phyloP scores from a whole-genome alignment of 306 rosid genomes.

The Adenanthera pavonina region DNA sequence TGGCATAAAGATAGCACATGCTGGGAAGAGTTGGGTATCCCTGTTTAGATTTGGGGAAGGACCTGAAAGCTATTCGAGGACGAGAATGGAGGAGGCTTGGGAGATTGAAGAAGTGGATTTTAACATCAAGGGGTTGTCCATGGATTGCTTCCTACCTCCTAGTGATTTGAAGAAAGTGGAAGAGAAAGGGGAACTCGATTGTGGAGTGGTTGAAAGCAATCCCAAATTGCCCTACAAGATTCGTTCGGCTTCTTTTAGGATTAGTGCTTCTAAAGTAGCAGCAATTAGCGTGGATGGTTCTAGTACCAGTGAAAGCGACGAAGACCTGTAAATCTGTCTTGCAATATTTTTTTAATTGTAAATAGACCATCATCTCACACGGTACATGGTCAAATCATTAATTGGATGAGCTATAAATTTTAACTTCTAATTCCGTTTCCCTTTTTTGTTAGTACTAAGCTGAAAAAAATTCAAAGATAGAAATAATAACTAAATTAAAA shows the following conservation, averaged over 20 bases:
- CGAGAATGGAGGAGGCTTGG: constrained; percentile 84
- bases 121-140: constrained; percentile 78
- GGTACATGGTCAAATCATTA: constrained; percentile 17
- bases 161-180: constrained; percentile 75
- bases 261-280: constrained; percentile 68
- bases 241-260: constrained; percentile 59
- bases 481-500: too few relatives aligned
- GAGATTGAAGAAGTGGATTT: constrained; percentile 91
- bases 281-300: constrained; percentile 61
- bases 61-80: constrained; percentile 62
- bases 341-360: too few relatives aligned
- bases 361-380: constrained; percentile 22
- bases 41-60: constrained; percentile 74
- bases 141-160: constrained; percentile 86
- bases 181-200: constrained; percentile 35
- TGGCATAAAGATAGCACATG: constrained; percentile 77
- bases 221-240: constrained; percentile 54
- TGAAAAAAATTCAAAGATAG: too few relatives aligned
- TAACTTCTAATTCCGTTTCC: constrained; percentile 1
- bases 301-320: constrained; percentile 40
- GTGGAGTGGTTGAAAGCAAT: constrained; percentile 18
- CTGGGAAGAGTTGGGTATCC: constrained; percentile 68
- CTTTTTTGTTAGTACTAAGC: too few relatives aligned
- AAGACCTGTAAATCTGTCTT: constrained; percentile 45
- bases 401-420: constrained; percentile 20